Evolutionary conservation across 2,329 filamentous ascomycete genomes (phyloP).

Genomic region (Aspergillus pseudoviridinutans): DNA sequence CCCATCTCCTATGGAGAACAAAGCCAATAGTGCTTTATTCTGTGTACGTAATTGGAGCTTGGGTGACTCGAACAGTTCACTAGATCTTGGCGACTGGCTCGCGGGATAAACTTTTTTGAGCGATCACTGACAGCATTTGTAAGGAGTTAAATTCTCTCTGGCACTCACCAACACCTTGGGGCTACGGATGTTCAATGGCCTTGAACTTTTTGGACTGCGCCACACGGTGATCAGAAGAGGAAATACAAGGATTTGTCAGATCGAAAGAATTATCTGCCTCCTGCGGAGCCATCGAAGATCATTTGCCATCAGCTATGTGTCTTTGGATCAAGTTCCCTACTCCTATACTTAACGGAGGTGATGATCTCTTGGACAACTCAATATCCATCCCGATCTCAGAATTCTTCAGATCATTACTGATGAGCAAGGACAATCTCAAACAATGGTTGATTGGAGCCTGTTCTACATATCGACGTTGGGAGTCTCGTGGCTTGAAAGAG

Average conservation of each 20-base stretch:
- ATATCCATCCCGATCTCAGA: neutral
- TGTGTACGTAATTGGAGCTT: neutral
- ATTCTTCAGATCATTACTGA: neutral
- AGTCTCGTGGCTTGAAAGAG: neutral
- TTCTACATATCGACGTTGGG: neutral
- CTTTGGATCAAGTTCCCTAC: neutral
- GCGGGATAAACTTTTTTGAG: neutral
- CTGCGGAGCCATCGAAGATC: neutral
- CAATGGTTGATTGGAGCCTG: neutral
- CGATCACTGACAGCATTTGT: neutral
- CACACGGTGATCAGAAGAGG: neutral
- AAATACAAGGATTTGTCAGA: neutral
- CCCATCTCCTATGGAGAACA: neutral
- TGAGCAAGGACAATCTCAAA: neutral
- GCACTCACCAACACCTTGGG: neutral
- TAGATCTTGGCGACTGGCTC: neutral
- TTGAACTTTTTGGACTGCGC: neutral
- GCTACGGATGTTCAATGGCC: neutral
- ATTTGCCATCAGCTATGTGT: neutral
- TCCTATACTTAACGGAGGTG: neutral
- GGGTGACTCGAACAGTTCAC: neutral
- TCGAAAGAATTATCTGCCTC: neutral
- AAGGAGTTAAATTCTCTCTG: neutral
- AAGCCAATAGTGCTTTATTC: neutral
- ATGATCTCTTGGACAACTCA: neutral